Evolutionary conservation across 2,329 filamentous ascomycete genomes (phyloP).

Genomic region (Penicillium palitans): DNA sequence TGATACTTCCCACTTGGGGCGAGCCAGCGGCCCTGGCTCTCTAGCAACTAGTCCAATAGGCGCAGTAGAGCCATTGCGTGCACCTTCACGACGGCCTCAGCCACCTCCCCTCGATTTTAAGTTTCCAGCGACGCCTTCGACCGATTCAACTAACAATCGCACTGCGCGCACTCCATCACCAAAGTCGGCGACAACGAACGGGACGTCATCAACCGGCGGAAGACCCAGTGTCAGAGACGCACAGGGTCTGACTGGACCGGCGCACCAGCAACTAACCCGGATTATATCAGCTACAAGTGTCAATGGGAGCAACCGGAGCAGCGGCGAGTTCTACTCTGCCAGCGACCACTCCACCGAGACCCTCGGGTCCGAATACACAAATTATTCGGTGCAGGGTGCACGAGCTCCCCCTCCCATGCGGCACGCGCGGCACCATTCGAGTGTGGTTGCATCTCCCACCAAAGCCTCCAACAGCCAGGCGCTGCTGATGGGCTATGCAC

Average conservation of each 20-base stretch:
- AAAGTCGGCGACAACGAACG: conserved; percentile 30
- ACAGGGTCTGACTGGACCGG: conserved; percentile 28
- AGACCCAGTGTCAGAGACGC: conserved; percentile 28
- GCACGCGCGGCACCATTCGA: conserved; percentile 49
- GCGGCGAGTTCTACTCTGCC: conserved; percentile 89
- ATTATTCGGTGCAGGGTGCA: conserved; percentile 52
- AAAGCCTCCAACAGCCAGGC: conserved; percentile 56
- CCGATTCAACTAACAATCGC: conserved; percentile 28
- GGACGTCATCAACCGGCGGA: conserved; percentile 13
- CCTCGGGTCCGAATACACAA: conserved; percentile 79
- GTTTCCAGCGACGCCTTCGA: conserved; percentile 52
- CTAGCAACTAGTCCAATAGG: conserved; percentile 36
- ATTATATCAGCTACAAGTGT: conserved; percentile 77
- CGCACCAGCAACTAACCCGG: conserved; percentile 53
- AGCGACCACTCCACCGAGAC: conserved; percentile 97
- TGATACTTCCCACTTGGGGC: conserved; percentile 35
- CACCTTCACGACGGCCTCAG: conserved; percentile 40
- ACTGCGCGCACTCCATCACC: conserved; percentile 32
- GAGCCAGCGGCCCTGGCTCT: conserved; percentile 26
- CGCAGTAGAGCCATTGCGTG: conserved; percentile 42
- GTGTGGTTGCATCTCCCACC: conserved; percentile 31
- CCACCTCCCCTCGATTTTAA: conserved; percentile 53
- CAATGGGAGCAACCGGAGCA: conserved; percentile 79
- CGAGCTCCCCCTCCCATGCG: conserved; percentile 46
- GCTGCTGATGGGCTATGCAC: conserved; percentile 97